Percentiles rank a stretch among this genome's conserved stretches.
Evolutionary conservation across 192 early-diverging fungal genomes (phyloP).

Genomic region (Coemansia sp.): DNA sequence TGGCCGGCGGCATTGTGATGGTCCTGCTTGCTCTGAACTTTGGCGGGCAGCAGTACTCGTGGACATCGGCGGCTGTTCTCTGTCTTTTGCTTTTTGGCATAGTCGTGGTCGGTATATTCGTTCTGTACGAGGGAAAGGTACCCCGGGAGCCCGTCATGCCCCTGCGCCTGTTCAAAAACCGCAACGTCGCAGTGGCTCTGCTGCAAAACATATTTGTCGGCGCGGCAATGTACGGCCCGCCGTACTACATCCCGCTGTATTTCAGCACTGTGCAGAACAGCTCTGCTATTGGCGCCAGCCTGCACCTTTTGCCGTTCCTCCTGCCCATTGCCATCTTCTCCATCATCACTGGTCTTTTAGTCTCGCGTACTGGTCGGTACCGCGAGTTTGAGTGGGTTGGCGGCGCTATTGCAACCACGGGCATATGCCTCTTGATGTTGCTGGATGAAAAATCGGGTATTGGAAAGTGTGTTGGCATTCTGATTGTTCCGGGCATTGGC

Average conservation of each 20-base stretch:
- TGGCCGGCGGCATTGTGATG: constrained; percentile 54
- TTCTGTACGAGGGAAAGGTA: constrained; percentile 47
- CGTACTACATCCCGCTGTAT: constrained; percentile 58
- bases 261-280: constrained; percentile 64
- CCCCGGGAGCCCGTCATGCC: constrained; percentile 62
- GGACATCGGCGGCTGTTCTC: constrained; percentile 60
- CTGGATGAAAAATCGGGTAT: constrained; percentile 40
- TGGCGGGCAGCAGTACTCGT: constrained; percentile 67
- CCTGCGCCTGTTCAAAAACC: constrained; percentile 51
- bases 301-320: constrained; percentile 73
- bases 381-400: constrained; percentile 59
- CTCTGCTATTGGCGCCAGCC: constrained; percentile 61
- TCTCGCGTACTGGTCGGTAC: constrained; percentile 57
- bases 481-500: constrained; percentile 65
- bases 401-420: constrained; percentile 51
- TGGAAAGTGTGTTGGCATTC: constrained; percentile 54
- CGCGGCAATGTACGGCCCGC: constrained; percentile 48
- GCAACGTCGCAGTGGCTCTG: constrained; percentile 24
- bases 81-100: constrained; percentile 48
- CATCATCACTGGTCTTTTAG: constrained; percentile 57
- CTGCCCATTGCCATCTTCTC: constrained; percentile 58
- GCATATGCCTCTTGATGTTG: constrained; percentile 54
- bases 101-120: constrained; percentile 51
- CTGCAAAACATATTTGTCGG: constrained; percentile 21
- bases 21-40: constrained; percentile 65